Evolutionary conservation across 2,329 filamentous ascomycete genomes (phyloP), one percentile per base, ranked within the genome.

Genomic region (Apiospora arundinis): DNA sequence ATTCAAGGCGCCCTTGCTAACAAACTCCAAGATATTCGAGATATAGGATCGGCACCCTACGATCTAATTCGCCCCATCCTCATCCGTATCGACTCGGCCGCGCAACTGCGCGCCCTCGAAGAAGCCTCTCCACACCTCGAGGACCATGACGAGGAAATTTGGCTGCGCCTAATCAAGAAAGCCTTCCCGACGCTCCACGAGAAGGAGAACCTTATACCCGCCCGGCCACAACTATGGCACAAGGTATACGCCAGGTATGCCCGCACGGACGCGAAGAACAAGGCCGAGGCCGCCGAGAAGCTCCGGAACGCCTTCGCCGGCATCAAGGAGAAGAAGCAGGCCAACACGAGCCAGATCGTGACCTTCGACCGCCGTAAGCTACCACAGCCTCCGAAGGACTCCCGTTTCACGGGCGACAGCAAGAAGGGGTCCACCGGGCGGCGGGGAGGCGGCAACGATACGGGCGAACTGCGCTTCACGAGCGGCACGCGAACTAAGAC

Each of bases 61-160:
- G 82, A 87, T 32, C 83, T 92, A 73, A 88, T 93, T 69, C 86
- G 88, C 9, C 87, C 90, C 0, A 88, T 98, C 52, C 89, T 98
- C 44, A 78, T 88, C 69, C 91, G 91, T 71, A 84, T 98, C 70
- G 90, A 92, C 70, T 92, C 88, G 74, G 91, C 95, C 1, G 83
- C 88, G 63, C 95, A 97, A 80, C 89, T 98, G 44, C 91, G 90
- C 77, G 78, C 87, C 71, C 87, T 98, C 72, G 95, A 98, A 82
- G 73, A 87, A 68, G 90, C 91, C 78, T 95, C 92, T 6, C 93
- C 94, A 0, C 93, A 97, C 74, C 87, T 98, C 69, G 85, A 89
- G 73, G 90, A 90, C 48, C 86, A 92, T 70, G 91, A 91, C 49
- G 87, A 84, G 25, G 92, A 95, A 76, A 84, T 95, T 73, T 98